phyloP scores from a whole-genome alignment of 1,139 yeast species.

The Yamadazyma jaroonii region DNA sequence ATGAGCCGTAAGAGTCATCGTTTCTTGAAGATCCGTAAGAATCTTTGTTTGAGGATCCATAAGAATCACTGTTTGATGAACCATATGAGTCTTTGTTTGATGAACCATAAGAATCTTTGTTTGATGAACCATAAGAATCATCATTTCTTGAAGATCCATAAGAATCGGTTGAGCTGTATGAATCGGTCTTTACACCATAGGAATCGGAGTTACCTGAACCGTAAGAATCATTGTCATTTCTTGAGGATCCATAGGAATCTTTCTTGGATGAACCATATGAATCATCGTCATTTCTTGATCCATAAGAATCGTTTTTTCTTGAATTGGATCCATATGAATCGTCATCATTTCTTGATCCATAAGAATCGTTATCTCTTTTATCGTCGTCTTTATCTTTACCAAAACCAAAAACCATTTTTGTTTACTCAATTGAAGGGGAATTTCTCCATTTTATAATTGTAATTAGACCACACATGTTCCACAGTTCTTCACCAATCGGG shows the following conservation, averaged over 20 bases:
- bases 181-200: constrained; percentile 20
- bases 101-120: constrained; percentile 14
- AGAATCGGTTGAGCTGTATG: constrained; percentile 19
- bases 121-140: constrained; percentile 13
- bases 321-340: constrained; percentile 18
- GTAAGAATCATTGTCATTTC: constrained; percentile 10
- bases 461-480: too few species aligned
- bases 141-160: constrained; percentile 13
- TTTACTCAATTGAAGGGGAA: neutral
- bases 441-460: neutral
- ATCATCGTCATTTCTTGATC: constrained; percentile 14
- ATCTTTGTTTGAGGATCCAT: constrained; percentile 14
- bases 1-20: constrained; percentile 17
- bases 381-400: constrained; percentile 11
- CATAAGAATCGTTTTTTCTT: constrained; percentile 12
- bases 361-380: constrained; percentile 9
- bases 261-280: constrained; percentile 22
- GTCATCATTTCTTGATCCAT: constrained; percentile 15
- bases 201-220: constrained; percentile 17
- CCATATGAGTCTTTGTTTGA: constrained; percentile 17
- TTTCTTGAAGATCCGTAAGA: constrained; percentile 14
- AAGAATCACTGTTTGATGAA: constrained; percentile 18
- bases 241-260: constrained; percentile 14
- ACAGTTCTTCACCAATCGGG: too few species aligned
- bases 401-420: constrained; percentile 16